Percentiles rank a stretch among this genome's conserved stretches.
phyloP scores from a whole-genome alignment of 2,329 filamentous ascomycete species.

The Fusarium concolor region DNA sequence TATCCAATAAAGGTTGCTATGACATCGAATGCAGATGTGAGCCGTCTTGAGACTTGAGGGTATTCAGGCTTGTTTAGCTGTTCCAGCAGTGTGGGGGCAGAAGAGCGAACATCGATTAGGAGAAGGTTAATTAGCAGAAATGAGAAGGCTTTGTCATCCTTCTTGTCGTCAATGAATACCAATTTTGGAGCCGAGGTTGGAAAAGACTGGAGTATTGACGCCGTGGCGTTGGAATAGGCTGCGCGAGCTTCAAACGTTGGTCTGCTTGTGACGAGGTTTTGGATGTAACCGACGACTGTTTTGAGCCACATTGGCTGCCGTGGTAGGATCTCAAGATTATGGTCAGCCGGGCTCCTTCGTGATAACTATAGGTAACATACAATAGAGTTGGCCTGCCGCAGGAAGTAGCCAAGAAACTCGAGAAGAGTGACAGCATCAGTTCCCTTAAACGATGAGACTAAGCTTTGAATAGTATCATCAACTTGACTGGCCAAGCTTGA shows the following conservation, averaged over 20 bases:
- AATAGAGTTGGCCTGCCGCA: conserved; percentile 61
- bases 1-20: conserved; percentile 70
- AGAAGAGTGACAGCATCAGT: conserved; percentile 72
- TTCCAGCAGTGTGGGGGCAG: conserved; percentile 69
- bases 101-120: conserved; percentile 73
- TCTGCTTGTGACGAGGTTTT: conserved; percentile 64
- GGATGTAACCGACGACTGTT: conserved; percentile 60
- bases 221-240: conserved; percentile 69
- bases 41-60: conserved; percentile 60
- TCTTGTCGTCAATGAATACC: conserved; percentile 63
- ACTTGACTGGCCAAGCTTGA: conserved; percentile 55
- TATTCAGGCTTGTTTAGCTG: conserved; percentile 69
- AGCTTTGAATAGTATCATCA: conserved; percentile 58
- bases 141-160: conserved; percentile 65
- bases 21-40: conserved; percentile 72
- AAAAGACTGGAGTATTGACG: conserved; percentile 68
- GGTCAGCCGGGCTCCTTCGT: conserved; percentile 12
- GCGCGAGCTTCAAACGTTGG: conserved; percentile 66
- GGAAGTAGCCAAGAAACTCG: conserved; percentile 64
- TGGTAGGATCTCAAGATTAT: conserved; percentile 57
- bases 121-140: conserved; percentile 74
- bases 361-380: conserved; percentile 52
- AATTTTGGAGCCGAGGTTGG: conserved; percentile 58
- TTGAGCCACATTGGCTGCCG: conserved; percentile 65
- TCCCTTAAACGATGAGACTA: conserved; percentile 66